Evolutionary conservation across 2,329 filamentous ascomycete genomes (phyloP), one percentile per base, ranked within the genome.

Genomic region (Cordyceps cicadae): DNA sequence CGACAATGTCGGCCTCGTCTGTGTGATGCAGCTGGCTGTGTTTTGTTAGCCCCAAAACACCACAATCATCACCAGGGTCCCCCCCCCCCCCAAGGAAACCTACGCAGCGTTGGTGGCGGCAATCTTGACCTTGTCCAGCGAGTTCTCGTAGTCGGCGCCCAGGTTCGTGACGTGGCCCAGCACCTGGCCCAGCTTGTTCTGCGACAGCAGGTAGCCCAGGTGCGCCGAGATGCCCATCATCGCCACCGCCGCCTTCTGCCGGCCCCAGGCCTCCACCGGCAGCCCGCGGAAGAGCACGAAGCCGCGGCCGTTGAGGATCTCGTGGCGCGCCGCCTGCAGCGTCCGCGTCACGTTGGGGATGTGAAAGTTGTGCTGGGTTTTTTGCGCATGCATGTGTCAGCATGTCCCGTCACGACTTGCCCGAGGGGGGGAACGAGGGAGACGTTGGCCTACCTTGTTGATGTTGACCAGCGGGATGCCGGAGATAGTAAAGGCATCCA

Each of bases 281-380:
- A 95, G 86, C 62, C 87, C 87, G 72, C 92, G 93, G 79, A 94
- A 93, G n/a, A 95, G 81, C 64, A 93, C 87, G 76, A 95, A 95
- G 14, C 91, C 91, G 68, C 92, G 92, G 64, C 90, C 90, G 70
- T 94, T 84, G 55, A 94, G 73, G 34, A 79, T 71, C 62, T 76
- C 73, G 7, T 70, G 63, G 24, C 76, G 74, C 3, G 77, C 67
- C 17, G 62, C 50, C 15, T 64, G 54, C 37, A 79, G 71, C 66
- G 63, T 14, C 63, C 65, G 62, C 68, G 60, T 15, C 76, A 59
- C n/a, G 68, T 14, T 62, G 66, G 21, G 74, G 72, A 2, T 78
- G 72, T 3, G 70, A 68, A 64, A 78, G 78, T 67, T 73, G 73
- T 49, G 64, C 63, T 71, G 72, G 72, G 24, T 9, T 24, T 24